Base-by-base conservation (phyloP, 2,329 filamentous ascomycete genomes). In the Helotiales sp. region DNA sequence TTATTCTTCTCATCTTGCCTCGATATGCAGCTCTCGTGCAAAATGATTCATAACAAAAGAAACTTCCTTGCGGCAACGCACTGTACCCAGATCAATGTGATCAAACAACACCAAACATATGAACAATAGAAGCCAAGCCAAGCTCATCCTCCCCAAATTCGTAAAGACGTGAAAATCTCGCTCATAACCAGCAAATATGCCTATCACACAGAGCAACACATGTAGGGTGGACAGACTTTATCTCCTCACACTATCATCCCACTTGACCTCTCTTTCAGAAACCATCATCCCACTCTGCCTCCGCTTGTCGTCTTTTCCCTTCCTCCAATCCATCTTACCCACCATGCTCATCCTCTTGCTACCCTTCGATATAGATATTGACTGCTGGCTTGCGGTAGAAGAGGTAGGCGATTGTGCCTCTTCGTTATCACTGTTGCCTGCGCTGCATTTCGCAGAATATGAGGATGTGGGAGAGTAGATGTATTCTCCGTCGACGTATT, bases 401-500 rank as follows among this genome's bases (percentile, higher is more conserved):
- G 47, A 52, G 9, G 40, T 44, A 15, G 40, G 40, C 27, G 40
- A 44, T 44, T 44, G 22, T 13, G 42, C 50, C 52, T 61, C 54
- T 2, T 65, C 57, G 54, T 57, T 62, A 24, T 60, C 59, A 19
- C 57, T 64, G 62, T 62, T 67, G 34, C 68, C 64, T 44, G 74
- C 72, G 66, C 61, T 69, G 38, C 61, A 62, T 31, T 68, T 66
- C 54, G 70, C 73, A 42, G 75, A 77, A 55, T 77, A 79, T 48
- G 77, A 73, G 52, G 78, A 65, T 10, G 51, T 66, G 29, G 67
- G 62, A 62, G 84, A 83, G 81, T 92, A 96, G 73, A 96, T 81
- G 78, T 97, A 97, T 79, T 97, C 93, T 75, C 93, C 95, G 72
- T 98, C 91, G 64, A 97, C 89, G 75, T 98, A 98, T 73, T 90